Conservation (phyloP, 2,329 filamentous ascomycete genomes). For the Sporothrix variecibatus region DNA sequence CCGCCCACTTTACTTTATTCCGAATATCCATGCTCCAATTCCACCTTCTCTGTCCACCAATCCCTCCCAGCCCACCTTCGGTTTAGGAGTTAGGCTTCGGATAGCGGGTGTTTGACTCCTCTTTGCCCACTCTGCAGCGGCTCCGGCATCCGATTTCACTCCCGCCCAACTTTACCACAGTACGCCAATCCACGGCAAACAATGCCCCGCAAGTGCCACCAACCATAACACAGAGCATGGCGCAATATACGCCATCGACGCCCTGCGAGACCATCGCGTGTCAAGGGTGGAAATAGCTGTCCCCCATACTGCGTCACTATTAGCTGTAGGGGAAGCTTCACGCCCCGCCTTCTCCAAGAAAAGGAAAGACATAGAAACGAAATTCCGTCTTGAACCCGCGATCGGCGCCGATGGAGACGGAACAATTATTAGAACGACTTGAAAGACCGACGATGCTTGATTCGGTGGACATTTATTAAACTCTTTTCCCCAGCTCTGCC, state of each 20-base stretch:
- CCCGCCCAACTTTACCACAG: too few relatives aligned
- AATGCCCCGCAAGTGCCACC: neutral
- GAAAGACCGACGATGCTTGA: neutral
- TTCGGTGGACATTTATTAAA: neutral
- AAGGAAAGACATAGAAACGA: neutral
- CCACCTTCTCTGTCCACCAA: neutral
- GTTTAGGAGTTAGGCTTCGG: constrained; percentile 9
- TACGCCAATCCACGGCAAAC: neutral
- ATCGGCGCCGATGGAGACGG: neutral
- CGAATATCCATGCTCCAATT: neutral
- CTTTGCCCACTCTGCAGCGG: neutral
- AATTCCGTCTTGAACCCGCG: neutral
- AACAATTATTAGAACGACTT: neutral
- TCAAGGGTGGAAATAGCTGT: neutral
- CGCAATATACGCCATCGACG: constrained; percentile 5
- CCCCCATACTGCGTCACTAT: neutral
- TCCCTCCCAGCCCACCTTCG: neutral
- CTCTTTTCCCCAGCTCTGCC: neutral
- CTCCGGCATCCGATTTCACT: neutral
- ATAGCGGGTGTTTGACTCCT: constrained; percentile 11
- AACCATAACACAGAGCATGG: neutral
- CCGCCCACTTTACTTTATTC: neutral
- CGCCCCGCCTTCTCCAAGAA: constrained; percentile 3
- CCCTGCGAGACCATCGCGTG: neutral
- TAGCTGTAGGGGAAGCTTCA: neutral